Conservation (phyloP, 805 yeast genomes). For the Candida golubevii region DNA sequence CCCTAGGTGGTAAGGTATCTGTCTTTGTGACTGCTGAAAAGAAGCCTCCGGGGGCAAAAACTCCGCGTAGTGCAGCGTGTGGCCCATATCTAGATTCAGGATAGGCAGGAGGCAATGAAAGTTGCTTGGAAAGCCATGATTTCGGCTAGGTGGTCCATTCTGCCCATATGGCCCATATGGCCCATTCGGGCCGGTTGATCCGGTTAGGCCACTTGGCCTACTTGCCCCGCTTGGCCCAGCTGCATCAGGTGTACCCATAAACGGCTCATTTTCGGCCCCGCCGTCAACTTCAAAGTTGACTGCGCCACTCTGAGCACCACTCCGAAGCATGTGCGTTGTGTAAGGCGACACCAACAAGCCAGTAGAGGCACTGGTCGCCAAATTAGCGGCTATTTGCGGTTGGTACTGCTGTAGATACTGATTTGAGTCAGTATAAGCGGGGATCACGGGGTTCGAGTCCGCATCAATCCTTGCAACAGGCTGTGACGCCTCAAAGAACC, state of each 20-base stretch:
- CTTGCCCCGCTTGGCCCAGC: not conserved
- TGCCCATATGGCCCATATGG: not conserved
- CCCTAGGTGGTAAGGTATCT: too few relatives aligned
- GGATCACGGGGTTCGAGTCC: not conserved
- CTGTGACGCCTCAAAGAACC: slow-evolving; percentile 5
- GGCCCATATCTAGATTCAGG: slow-evolving; percentile 13
- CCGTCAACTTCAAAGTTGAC: not conserved
- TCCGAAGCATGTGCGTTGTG: not conserved
- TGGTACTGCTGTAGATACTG: slow-evolving; percentile 9
- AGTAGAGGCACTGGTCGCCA: not conserved
- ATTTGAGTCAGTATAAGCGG: slow-evolving; percentile 3
- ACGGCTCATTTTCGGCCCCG: not conserved
- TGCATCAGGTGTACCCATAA: not conserved
- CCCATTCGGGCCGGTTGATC: not conserved
- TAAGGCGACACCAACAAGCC: not conserved
- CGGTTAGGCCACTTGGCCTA: not conserved
- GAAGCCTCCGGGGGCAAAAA: slow-evolving; percentile 4
- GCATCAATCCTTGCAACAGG: not conserved
- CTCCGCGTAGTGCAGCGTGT: slow-evolving; percentile 26
- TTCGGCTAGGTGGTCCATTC: not conserved
- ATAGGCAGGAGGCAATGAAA: slow-evolving; percentile 5
- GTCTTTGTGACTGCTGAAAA: too few relatives aligned
- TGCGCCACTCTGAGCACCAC: not conserved
- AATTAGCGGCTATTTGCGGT: not conserved
- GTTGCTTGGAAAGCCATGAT: not conserved